Evolutionary conservation across 169 alveolate species (phyloP), one percentile per base, ranked within the genome.

Genomic region (Plasmodium yoelii): DNA sequence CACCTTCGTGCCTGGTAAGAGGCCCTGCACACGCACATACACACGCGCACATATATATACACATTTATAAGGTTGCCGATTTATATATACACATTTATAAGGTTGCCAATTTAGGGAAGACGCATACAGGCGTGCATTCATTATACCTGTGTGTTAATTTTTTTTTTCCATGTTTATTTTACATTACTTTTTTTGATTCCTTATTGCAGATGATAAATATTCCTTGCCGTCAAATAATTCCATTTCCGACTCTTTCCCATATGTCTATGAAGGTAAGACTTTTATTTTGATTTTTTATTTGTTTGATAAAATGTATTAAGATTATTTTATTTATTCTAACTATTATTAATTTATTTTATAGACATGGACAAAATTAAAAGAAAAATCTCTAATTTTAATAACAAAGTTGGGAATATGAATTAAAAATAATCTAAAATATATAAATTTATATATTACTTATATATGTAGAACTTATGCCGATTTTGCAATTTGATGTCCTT

Each of bases 331-430:
- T 0, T 26, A 49, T 51, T 51, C 19, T 69, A 39, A 5, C 9
- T n/a, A 12, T 63, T 28, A 28, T 28, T 28, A 0, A 0, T 9
- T 13, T 9, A 13, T 28, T 26, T 39, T 39, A 34, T 60, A 75
- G 88, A 75, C 57, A 75, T 75, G 88, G 88, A 75, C 59, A 75
- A 75, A 13, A 75, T 75, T 47, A 75, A 75, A 24, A 65, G 73
- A 39, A 75, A 75, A 75, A 75, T 75, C 22, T 53, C 34, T 47
- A 75, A 75, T 13, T 75, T 75, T 42, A 75, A 75, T 8, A 75
- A 9, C 65, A 65, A 44, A 75, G 64, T 75, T 49, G 64, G 57
- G 22, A 42, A 75, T 57, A 65, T 75, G 53, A 64, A 75, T 12
- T 61, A 51, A 15, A 15, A 13, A 15, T 15, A 4, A 51, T 0